A percentile compares a stretch with the other conserved stretches of the same genome.
Evolutionary conservation across 2,329 filamentous ascomycete genomes (phyloP).

Genomic region (Neospermospora avenae): DNA sequence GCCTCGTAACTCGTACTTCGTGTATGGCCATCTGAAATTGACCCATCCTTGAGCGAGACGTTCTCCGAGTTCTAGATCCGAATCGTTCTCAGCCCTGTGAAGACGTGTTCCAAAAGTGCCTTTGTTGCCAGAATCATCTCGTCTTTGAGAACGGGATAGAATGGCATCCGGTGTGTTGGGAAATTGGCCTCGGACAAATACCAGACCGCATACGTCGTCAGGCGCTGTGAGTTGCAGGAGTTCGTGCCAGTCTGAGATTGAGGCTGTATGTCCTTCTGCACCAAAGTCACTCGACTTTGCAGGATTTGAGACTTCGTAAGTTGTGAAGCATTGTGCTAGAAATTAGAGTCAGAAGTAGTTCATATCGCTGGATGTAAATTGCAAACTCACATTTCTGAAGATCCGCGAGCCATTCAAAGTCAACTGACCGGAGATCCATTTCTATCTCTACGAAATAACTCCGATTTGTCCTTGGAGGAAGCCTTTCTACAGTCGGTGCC

Average conservation of each 20-base stretch:
- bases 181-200: slow-evolving; percentile 21
- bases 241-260: slow-evolving; percentile 23
- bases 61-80: slow-evolving; percentile 19
- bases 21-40: slow-evolving; percentile 26
- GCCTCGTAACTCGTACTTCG: slow-evolving; percentile 16
- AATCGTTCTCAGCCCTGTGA: slow-evolving; percentile 4
- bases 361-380: too few relatives aligned
- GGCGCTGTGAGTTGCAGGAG: slow-evolving; percentile 25
- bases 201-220: slow-evolving; percentile 20
- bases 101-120: slow-evolving; percentile 19
- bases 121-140: slow-evolving; percentile 20
- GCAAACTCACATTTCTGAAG: slow-evolving; percentile 19
- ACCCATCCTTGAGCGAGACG: slow-evolving; percentile 19
- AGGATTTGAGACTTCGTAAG: slow-evolving; percentile 13
- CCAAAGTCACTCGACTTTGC: slow-evolving; percentile 25
- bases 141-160: slow-evolving; percentile 20
- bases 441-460: not conserved
- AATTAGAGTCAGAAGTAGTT: not conserved
- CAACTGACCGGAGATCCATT: slow-evolving; percentile 2
- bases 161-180: slow-evolving; percentile 21
- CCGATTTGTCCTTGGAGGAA: not conserved
- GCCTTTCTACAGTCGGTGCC: not conserved
- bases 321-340: slow-evolving; percentile 21
- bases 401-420: slow-evolving; percentile 18
- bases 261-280: slow-evolving; percentile 21